Percentiles rank a stretch among this genome's conserved stretches.
These are phyloP conservation scores for Staphylotrichum tortipilum DNA, from an alignment of 495 filamentous ascomycete genomes.

Conservation along the genomic window DNA sequence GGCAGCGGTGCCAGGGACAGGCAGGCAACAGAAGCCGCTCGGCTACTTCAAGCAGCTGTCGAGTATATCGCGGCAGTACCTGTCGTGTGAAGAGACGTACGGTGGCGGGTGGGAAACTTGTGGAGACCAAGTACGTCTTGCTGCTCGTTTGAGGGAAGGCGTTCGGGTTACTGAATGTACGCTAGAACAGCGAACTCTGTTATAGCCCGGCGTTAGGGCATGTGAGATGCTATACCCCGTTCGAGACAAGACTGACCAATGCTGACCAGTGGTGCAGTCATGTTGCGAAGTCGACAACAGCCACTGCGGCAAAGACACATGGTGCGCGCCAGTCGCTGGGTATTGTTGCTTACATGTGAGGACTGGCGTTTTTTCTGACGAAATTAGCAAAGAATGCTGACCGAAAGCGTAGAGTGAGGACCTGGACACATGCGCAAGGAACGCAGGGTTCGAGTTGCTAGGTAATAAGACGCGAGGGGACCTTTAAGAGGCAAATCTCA, in stretches of 20 bases:
- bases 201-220: constrained; percentile 30
- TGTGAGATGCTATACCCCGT: constrained; percentile 10
- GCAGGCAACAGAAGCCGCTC: no score
- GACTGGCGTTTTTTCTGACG: not conserved
- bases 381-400: not conserved
- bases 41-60: no score
- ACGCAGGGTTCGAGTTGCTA: constrained; percentile 28
- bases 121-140: constrained; percentile 18
- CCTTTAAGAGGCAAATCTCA: no score
- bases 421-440: constrained; percentile 26
- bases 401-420: constrained; percentile 28
- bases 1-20: no score
- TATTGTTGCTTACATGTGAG: constrained; percentile 35
- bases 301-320: constrained; percentile 29
- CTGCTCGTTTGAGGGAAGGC: not conserved
- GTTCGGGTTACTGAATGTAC: not conserved
- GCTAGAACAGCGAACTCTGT: constrained; percentile 24
- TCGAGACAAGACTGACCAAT: not conserved
- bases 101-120: constrained; percentile 28
- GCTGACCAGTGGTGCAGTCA: constrained; percentile 17
- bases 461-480: not conserved
- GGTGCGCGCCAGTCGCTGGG: constrained; percentile 35
- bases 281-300: constrained; percentile 31
- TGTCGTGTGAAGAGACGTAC: constrained; percentile 23
- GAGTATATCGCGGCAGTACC: no score